Percentiles rank a stretch among this genome's conserved stretches.
phyloP scores from a whole-genome alignment of 495 filamentous ascomycete species.

The Cryomyces minteri region DNA sequence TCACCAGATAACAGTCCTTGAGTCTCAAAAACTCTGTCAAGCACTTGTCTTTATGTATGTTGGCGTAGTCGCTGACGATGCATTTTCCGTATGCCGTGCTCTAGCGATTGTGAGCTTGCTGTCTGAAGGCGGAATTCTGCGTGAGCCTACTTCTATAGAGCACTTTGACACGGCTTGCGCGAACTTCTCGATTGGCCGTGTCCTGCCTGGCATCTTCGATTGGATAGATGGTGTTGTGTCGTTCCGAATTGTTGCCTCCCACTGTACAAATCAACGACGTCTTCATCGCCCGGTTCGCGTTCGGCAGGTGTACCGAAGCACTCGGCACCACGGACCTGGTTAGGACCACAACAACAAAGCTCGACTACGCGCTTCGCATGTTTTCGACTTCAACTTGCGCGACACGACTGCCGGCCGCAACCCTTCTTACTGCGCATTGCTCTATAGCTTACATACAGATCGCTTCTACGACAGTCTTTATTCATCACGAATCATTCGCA shows the following conservation, averaged over 20 bases:
- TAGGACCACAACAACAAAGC: not conserved
- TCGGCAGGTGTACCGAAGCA: not conserved
- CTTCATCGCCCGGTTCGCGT: not conserved
- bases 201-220: conserved; percentile 16
- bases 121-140: not conserved
- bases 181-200: conserved; percentile 73
- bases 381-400: not conserved
- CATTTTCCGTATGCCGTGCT: conserved; percentile 81
- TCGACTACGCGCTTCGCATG: not conserved
- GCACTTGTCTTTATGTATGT: conserved; percentile 84
- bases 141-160: conserved; percentile 46
- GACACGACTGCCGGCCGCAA: not conserved
- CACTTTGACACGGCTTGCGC: conserved; percentile 71
- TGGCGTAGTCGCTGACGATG: conserved; percentile 76
- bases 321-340: too few relatives aligned
- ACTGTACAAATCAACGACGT: not conserved
- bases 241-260: not conserved
- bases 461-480: too few relatives aligned
- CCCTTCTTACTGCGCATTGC: not conserved
- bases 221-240: conserved; percentile 1
- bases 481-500: not conserved
- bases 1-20: conserved; percentile 75
- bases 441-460: not conserved
- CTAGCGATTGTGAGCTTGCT: conserved; percentile 25
- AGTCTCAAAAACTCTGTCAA: conserved; percentile 64